A percentile compares a stretch with the other conserved stretches of the same genome.
Conservation (phyloP, 192 early-diverging fungal species). For the Coemansia sp. region DNA sequence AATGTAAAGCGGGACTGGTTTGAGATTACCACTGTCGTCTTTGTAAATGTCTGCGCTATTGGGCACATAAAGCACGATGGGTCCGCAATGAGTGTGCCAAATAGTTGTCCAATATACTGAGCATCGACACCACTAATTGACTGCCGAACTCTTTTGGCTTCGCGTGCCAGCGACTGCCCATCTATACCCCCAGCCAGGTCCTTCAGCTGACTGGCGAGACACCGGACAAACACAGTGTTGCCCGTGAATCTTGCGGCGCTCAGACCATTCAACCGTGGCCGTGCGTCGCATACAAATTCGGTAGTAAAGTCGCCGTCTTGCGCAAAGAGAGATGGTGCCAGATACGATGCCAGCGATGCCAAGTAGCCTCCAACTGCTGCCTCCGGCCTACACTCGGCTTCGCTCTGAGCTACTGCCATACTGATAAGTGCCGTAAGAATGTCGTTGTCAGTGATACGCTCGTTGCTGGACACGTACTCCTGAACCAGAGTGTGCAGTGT, state of each 20-base stretch:
- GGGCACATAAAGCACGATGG: conserved; percentile 9
- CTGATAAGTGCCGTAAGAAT: conserved; percentile 20
- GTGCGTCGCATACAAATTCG: conserved; percentile 9
- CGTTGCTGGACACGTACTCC: neutral
- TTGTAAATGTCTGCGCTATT: conserved; percentile 4
- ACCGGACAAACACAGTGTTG: neutral
- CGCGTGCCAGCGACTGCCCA: conserved; percentile 1
- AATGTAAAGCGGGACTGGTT: conserved; percentile 27
- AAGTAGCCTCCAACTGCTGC: neutral
- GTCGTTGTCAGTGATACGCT: conserved; percentile 27
- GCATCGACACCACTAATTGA: neutral
- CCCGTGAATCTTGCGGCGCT: neutral
- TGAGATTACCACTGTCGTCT: conserved; percentile 9
- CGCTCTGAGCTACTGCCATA: conserved; percentile 7
- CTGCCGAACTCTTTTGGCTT: conserved; percentile 1
- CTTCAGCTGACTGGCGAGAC: neutral
- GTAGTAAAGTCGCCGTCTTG: conserved; percentile 1
- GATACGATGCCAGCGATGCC: conserved; percentile 4
- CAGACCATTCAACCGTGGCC: conserved; percentile 14
- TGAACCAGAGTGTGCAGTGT: neutral
- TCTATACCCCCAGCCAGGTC: neutral
- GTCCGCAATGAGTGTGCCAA: neutral
- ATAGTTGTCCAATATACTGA: conserved; percentile 4
- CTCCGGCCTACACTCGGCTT: neutral
- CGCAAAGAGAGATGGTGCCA: neutral